These are phyloP conservation scores for Wickerhamomyces strasburgensis DNA, from an alignment of 805 yeast species.

Conservation along the genomic window DNA sequence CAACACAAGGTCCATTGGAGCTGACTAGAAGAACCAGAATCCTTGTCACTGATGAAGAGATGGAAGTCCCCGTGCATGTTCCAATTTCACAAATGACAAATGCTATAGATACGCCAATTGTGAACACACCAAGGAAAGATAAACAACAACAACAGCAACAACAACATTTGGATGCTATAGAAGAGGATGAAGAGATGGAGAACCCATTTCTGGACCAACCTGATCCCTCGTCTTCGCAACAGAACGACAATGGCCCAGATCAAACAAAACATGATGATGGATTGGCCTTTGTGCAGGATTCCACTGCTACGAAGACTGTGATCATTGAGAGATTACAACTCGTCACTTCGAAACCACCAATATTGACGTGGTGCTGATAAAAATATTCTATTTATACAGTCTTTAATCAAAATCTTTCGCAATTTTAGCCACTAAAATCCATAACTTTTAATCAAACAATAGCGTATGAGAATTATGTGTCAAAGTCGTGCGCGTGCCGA, in stretches of 20 bases:
- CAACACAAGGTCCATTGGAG: conserved; percentile 63
- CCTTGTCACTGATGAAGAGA: conserved; percentile 54
- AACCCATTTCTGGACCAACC: too few relatives aligned
- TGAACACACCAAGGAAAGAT: too few relatives aligned
- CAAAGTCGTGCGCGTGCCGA: not conserved
- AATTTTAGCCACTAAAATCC: too few relatives aligned
- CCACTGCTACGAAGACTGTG: conserved; percentile 35
- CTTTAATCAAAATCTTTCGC: too few relatives aligned
- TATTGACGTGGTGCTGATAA: conserved; percentile 59
- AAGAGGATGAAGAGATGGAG: too few relatives aligned
- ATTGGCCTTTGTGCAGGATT: conserved; percentile 10
- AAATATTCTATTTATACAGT: too few relatives aligned
- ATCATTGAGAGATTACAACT: conserved; percentile 57
- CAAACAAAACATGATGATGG: conserved; percentile 6
- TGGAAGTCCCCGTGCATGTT: conserved; percentile 48
- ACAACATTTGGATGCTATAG: too few relatives aligned
- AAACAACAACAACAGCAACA: too few relatives aligned
- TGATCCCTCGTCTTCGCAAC: too few relatives aligned
- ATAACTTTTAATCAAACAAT: too few relatives aligned
- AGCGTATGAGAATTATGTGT: not conserved
- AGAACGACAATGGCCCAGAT: too few relatives aligned
- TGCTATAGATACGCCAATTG: conserved; percentile 41
- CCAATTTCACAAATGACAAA: conserved; percentile 33
- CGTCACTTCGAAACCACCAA: conserved; percentile 52
- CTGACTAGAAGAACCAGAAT: conserved; percentile 54